Evolutionary conservation across 2,329 filamentous ascomycete species (phyloP).

Genomic region (Penicillium frequentans): DNA sequence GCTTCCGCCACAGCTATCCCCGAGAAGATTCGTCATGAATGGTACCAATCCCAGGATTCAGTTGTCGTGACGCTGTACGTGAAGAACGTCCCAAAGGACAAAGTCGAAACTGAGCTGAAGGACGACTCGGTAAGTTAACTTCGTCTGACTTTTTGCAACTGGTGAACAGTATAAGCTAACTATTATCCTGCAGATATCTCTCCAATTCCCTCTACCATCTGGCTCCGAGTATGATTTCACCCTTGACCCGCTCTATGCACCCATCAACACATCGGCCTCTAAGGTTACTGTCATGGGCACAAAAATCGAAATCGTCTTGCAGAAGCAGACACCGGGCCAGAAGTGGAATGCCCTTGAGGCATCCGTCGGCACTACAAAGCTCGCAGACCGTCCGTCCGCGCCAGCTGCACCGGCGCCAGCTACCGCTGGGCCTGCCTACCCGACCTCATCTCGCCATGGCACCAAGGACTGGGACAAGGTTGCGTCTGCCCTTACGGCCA

Average conservation of each 20-base stretch:
- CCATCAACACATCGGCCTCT: slow-evolving; percentile 62
- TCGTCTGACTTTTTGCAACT: not conserved
- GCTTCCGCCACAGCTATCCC: slow-evolving; percentile 1
- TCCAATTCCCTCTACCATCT: slow-evolving; percentile 59
- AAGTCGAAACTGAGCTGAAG: slow-evolving; percentile 54
- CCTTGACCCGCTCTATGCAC: slow-evolving; percentile 66
- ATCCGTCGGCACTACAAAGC: slow-evolving; percentile 22
- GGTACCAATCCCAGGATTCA: slow-evolving; percentile 64
- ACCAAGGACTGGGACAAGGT: slow-evolving; percentile 93
- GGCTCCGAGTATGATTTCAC: slow-evolving; percentile 60
- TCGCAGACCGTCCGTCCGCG: slow-evolving; percentile 20
- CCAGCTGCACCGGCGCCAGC: slow-evolving; percentile 20
- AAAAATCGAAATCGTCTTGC: slow-evolving; percentile 76
- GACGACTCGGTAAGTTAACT: slow-evolving; percentile 43
- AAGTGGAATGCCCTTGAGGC: slow-evolving; percentile 68
- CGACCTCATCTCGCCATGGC: slow-evolving; percentile 79
- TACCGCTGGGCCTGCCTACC: slow-evolving; percentile 64
- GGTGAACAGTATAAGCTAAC: not conserved
- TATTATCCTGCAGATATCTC: slow-evolving; percentile 43
- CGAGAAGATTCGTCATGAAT: slow-evolving; percentile 64
- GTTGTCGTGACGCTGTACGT: slow-evolving; percentile 66
- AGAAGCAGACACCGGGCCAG: slow-evolving; percentile 63
- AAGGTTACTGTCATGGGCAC: slow-evolving; percentile 67
- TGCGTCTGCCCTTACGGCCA: slow-evolving; percentile 51
- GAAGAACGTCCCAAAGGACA: slow-evolving; percentile 62